Conservation (phyloP, 345 rosid genomes). For the Citrus sinensis region DVS_A1.0 CM039163.1:1829001-1829500, state of each 20-base stretch:
- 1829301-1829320: not conserved
- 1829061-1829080: no score
- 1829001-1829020: no score
- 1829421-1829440: not conserved
- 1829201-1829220: not conserved
- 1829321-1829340: not conserved
- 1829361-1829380: not conserved
- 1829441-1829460: not conserved
- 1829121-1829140: not conserved
- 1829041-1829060: no score
- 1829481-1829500: not conserved
- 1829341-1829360: not conserved
- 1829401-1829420: not conserved
- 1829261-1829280: not conserved
- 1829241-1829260: not conserved
- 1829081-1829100: not conserved
- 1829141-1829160: not conserved
- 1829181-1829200: not conserved
- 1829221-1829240: not conserved
- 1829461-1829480: not conserved
- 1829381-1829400: no score
- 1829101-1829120: not conserved
- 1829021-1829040: no score
- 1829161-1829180: not conserved
- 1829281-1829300: not conserved